Percentiles rank a stretch among this genome's conserved stretches.
phyloP scores from a whole-genome alignment of 768 basidiomycete genomes.

The Agaricus bisporus region DNA sequence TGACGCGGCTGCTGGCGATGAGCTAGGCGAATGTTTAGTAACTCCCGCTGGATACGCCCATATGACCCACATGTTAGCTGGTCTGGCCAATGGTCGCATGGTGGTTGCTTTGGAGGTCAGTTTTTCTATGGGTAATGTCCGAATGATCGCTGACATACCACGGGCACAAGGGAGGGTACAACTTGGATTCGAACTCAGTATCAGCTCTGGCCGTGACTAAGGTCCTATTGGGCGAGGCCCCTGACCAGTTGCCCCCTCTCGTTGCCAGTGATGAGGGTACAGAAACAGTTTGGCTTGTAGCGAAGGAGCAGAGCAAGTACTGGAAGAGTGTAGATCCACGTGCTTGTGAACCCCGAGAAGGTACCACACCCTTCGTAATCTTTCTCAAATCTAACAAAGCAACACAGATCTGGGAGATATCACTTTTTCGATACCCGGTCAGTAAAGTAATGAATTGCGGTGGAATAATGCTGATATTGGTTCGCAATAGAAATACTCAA shows the following conservation, averaged over 20 bases:
- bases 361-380: constrained; percentile 28
- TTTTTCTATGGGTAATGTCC: not conserved
- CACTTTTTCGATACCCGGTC: constrained; percentile 66
- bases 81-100: constrained; percentile 81
- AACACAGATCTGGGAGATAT: constrained; percentile 53
- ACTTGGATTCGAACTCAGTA: constrained; percentile 78
- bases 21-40: constrained; percentile 86
- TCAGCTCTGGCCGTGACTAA: constrained; percentile 85
- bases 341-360: constrained; percentile 75
- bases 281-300: constrained; percentile 87
- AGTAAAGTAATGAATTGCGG: not conserved
- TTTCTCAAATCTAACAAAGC: not conserved
- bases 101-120: constrained; percentile 91
- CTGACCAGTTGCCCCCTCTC: constrained; percentile 67
- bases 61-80: constrained; percentile 96
- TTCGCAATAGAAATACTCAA: constrained; percentile 69
- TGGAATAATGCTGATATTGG: not conserved
- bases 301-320: constrained; percentile 79
- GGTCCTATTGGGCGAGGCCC: constrained; percentile 86
- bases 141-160: constrained; percentile 1
- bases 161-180: constrained; percentile 83
- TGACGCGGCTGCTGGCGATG: constrained; percentile 92
- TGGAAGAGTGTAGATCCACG: constrained; percentile 88
- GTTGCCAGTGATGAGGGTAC: constrained; percentile 76
- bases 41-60: constrained; percentile 92